These are phyloP conservation scores for Claviceps lovelessii DNA, from an alignment of 2,329 filamentous ascomycete genomes.

Conservation along the genomic window DNA sequence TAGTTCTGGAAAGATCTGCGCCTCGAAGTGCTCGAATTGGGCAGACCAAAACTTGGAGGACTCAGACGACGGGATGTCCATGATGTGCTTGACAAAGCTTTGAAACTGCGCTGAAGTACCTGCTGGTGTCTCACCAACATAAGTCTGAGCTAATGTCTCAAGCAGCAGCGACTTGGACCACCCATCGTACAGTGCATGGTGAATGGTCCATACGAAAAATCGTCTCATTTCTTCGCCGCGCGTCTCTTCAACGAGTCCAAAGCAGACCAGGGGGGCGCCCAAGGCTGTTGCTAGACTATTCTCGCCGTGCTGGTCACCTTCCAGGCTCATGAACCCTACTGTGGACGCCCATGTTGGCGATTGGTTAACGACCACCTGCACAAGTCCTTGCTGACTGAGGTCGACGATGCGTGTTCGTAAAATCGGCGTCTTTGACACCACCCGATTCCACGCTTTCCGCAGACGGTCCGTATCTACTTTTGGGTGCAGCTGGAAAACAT, in stretches of 20 bases:
- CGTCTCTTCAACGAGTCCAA: conserved; percentile 1
- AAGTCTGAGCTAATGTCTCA: conserved; percentile 6
- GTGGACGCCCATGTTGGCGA: conserved; percentile 1
- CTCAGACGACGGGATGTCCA: conserved; percentile 13
- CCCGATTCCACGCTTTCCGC: conserved; percentile 7
- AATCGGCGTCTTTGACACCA: conserved; percentile 7
- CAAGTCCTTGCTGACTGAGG: conserved; percentile 6
- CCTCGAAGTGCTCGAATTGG: conserved; percentile 17
- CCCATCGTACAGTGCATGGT: conserved; percentile 38
- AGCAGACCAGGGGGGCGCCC: conserved; percentile 6
- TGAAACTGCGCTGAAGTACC: conserved; percentile 14
- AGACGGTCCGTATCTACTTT: conserved; percentile 5
- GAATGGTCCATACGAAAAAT: conserved; percentile 9
- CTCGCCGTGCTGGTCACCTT: not conserved
- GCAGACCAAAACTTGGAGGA: conserved; percentile 26
- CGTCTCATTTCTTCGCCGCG: not conserved
- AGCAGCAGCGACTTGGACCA: conserved; percentile 30
- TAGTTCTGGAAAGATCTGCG: conserved; percentile 6
- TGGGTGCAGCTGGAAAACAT: conserved; percentile 6
- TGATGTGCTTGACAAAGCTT: conserved; percentile 28
- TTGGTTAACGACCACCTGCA: conserved; percentile 7
- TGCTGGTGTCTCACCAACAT: conserved; percentile 3
- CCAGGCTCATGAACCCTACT: not conserved
- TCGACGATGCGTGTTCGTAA: conserved; percentile 8
- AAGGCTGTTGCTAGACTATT: conserved; percentile 6